Base-by-base conservation (phyloP, 495 filamentous ascomycete genomes). In the Apiosordaria backusii region DNA sequence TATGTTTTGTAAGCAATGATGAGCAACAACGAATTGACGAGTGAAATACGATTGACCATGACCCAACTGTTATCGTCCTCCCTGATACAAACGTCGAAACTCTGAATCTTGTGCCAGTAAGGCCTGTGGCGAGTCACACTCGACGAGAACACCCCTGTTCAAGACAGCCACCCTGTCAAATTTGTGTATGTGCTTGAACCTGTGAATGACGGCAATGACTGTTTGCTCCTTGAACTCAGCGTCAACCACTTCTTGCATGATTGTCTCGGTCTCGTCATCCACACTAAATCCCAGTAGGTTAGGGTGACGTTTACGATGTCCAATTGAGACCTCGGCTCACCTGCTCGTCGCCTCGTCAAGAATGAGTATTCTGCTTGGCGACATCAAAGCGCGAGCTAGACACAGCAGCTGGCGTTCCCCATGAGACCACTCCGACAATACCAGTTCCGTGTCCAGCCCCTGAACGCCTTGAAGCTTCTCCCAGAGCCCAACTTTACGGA, bases 351-450 rank as follows among this genome's bases (percentile, higher is more conserved):
- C 71, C 60, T 76, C 74, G 52, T 76, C 74, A 7, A 76, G 69
- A 5, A 76, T 62, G 16, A 76, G n/a, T 2, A 76, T 52, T 0
- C 63, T 67, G 0, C 19, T 62, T 26, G 70, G 67, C 21, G 78
- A 72, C 59, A 89, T 75, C 7, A 89, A 69, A 1, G 84, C 86
- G 5, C 86, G 79, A 1, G 83, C 85, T 13, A 89, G 78, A 67
- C 83, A 82, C 68, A 89, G 80, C 16, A 89, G 79, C 72, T 89
- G 87, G 23, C 76, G 76, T 65, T 89, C 86, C 2, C 87, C 87
- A 50, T 83, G 81, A 1, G 83, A 86, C 13, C 88, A 78, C 65
- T 76, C 76, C 35, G 80, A 72, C 15, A 75, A 79, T 13, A 80
- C 79, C 26, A 88, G 78, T 6, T 81, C 76, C 4, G 77, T 79